A percentile compares a stretch with the other conserved stretches of the same genome.
Evolutionary conservation across 129 eudicot genomes (phyloP).

Genomic region (Centrapalus pauciflorus): DNA sequence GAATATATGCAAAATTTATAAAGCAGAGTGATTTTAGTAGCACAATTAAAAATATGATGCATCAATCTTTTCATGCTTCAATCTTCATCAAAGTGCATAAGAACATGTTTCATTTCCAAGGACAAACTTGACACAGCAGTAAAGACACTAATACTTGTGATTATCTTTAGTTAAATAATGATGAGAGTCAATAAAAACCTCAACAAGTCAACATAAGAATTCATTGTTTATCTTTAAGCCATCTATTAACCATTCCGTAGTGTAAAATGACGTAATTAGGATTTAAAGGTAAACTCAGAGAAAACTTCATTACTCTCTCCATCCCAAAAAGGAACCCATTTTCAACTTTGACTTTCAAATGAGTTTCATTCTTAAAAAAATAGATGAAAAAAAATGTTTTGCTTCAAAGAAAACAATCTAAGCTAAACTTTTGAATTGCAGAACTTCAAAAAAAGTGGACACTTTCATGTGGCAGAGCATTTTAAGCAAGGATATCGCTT

Average conservation of each 20-base stretch:
- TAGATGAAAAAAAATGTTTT: neutral
- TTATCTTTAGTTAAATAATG: neutral
- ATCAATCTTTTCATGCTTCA: conserved; percentile 12
- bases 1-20: conserved; percentile 24
- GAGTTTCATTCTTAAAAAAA: neutral
- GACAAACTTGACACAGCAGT: neutral
- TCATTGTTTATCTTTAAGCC: neutral
- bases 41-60: conserved; percentile 16
- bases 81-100: neutral
- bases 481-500: neutral
- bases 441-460: neutral
- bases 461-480: neutral
- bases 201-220: neutral
- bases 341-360: conserved; percentile 3
- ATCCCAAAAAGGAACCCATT: neutral
- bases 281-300: neutral
- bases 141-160: neutral
- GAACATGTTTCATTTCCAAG: conserved; percentile 20
- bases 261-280: neutral
- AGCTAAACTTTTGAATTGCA: neutral
- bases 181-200: neutral
- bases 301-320: neutral
- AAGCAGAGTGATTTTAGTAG: conserved; percentile 21
- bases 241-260: neutral
- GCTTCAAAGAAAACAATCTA: neutral